Percentiles rank a stretch among this genome's conserved stretches.
Conservation (phyloP, 2,329 filamentous ascomycete genomes). For the Penicillium decumbens region DNA sequence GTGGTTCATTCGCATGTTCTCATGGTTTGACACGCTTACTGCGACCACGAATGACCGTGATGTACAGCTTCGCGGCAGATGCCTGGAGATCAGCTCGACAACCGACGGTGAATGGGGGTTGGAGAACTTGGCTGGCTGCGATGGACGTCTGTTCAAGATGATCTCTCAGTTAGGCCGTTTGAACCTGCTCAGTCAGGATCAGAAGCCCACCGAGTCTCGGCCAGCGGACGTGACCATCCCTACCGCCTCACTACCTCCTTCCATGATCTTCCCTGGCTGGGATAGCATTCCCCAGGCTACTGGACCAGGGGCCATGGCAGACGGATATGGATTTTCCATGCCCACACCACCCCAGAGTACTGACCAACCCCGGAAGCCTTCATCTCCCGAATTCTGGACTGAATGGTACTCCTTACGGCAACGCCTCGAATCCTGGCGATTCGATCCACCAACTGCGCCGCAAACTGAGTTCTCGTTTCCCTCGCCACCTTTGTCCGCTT, state of each 20-base stretch:
- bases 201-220: constrained; percentile 34
- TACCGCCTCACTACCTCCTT: constrained; percentile 33
- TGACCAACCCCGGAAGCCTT: constrained; percentile 18
- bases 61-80: constrained; percentile 65
- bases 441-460: constrained; percentile 58
- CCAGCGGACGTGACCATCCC: constrained; percentile 23
- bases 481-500: constrained; percentile 18
- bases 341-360: constrained; percentile 25
- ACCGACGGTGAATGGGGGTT: constrained; percentile 66
- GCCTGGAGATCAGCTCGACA: constrained; percentile 60
- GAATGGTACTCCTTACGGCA: constrained; percentile 79
- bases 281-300: constrained; percentile 15
- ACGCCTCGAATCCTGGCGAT: constrained; percentile 75
- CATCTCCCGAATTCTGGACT: constrained; percentile 61
- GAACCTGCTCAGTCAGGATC: constrained; percentile 73
- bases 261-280: constrained; percentile 29
- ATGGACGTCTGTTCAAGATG: constrained; percentile 78
- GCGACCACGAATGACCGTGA: constrained; percentile 89
- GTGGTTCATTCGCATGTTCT: constrained; percentile 92
- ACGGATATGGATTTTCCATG: constrained; percentile 29
- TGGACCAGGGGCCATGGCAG: constrained; percentile 38
- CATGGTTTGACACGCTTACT: constrained; percentile 90
- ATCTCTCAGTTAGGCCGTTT: constrained; percentile 78
- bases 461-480: constrained; percentile 17
- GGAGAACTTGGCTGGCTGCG: constrained; percentile 84